Base-by-base conservation (phyloP, 1,284 basidiomycete species). In the Puccinia triticina region DNA sequence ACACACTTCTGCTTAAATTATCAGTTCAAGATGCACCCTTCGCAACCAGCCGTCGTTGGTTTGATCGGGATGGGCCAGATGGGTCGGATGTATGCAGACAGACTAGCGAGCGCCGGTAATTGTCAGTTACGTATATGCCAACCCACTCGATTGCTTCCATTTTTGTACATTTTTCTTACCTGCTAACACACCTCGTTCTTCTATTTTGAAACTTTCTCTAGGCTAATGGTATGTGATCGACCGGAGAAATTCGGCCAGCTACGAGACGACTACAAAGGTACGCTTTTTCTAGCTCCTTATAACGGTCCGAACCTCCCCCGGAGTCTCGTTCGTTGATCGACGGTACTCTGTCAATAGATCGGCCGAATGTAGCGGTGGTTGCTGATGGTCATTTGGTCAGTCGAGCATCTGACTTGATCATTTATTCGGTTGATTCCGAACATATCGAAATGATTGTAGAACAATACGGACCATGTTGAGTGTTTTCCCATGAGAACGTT, bases 361-460 rank as follows among this genome's bases (percentile, higher is more conserved):
- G 75, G 85, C 86, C 10, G 84, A 90, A 90, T 5, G 55, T 98
- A 82, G 90, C 88, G 5, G 92, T 94, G 1, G 88, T 93, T 66
- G 86, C 84, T n/a, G 91, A 96, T 86, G 95, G 95, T 0, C 93
- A 96, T 86, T 90, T 90, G 46, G 94, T 97, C 32, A 91, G 94
- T 1, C 90, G 95, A 29, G 90, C 92, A 0, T 92, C 93, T 57
- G 95, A 97, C 88, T 92, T 94, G 83, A 92, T 96, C 86, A 90
- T 97, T 85, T 97, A 96, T 87, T 94, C 94, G 26, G 95, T 99
- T 76, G 96, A 98, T 87, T 95, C 97, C 7, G 95, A 95, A 83
- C 93, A 90, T 85, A 93, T 99, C 82, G 91, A 92, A 66, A 87
- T 88, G 1, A 94, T 97, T 26, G 96, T 98, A 3, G 90, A 90